Conservation (phyloP, 495 filamentous ascomycete genomes). For the Talaromyces thailandensis region DNA sequence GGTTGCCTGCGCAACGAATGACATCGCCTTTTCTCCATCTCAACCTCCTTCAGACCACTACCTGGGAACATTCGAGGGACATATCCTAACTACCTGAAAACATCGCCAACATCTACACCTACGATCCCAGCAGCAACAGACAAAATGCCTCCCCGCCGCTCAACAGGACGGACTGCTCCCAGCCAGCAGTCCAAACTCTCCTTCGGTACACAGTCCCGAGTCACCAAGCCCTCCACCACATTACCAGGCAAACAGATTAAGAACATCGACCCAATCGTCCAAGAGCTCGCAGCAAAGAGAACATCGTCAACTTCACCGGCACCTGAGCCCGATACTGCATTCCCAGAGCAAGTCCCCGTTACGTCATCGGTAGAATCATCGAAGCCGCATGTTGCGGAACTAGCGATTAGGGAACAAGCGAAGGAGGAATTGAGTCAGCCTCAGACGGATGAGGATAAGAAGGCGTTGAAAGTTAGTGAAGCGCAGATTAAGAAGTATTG, state of each 20-base stretch:
- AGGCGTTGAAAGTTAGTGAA: constrained; percentile 51
- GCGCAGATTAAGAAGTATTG: constrained; percentile 65
- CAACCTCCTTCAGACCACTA: background rate
- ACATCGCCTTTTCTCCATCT: background rate
- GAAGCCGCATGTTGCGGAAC: constrained; percentile 38
- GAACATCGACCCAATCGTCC: constrained; percentile 22
- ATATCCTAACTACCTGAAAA: background rate
- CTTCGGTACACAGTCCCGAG: constrained; percentile 57
- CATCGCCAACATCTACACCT: background rate
- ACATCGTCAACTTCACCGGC: background rate
- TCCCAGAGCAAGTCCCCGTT: constrained; percentile 16
- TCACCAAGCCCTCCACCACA: constrained; percentile 58
- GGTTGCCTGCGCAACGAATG: constrained; percentile 5
- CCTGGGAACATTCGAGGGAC: background rate
- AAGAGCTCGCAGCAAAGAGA: constrained; percentile 22
- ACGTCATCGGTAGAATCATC: constrained; percentile 14
- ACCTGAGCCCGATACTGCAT: constrained; percentile 13
- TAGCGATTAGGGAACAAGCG: constrained; percentile 35
- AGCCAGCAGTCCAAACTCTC: constrained; percentile 60
- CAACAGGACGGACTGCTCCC: constrained; percentile 33
- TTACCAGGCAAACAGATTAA: constrained; percentile 39
- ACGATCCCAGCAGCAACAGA: background rate
- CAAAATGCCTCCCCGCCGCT: constrained; percentile 61
- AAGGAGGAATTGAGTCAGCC: constrained; percentile 31
- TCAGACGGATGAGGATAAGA: constrained; percentile 39